Evolutionary conservation across 2,329 filamentous ascomycete genomes (phyloP), one percentile per base, ranked within the genome.

Genomic region (Fusarium praegraminearum): DNA sequence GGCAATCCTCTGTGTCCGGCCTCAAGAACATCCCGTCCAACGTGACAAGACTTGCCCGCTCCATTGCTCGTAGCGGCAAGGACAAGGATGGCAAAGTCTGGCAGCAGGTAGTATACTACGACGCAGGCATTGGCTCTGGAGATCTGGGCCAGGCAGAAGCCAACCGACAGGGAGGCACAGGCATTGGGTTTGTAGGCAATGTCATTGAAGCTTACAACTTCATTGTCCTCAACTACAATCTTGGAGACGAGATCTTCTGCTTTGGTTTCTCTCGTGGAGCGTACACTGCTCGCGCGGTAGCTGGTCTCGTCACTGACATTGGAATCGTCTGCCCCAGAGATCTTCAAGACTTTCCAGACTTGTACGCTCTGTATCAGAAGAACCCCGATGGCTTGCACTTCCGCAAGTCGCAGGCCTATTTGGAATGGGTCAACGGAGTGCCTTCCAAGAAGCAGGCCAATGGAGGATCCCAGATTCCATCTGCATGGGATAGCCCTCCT

Each of bases 51-150:
- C 69, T 80, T 9, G 75, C 75, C 16, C 73, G 78, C 32, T 75
- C 75, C 3, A 62, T 80, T 45, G 64, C 69, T 26, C 73, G 69
- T 15, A 57, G 64, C 12, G 67, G 64, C 10, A 71, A 71, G 11
- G 73, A 74, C 16, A 75, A 73, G 7, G 71, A 75, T 24, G 71
- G 70, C 40, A 75, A 73, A 18, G 69, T 74, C 49, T 75, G 76
- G 72, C 75, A 77, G n/a, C 79, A 80, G 64, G 61, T 81, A 35
- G 75, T 80, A 9, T 78, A 77, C 64, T 81, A 81, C 56, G 77
- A 80, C 24, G 75, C 78, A 10, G 79, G 79, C 10, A 76, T 78
- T 24, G 79, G 79, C 11, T 73, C 69, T 11, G 56, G 72, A 43
- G 55, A 74, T 32, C 28, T 70, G 2, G 51, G 55, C n/a, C 57